Conservation (phyloP, 2,329 filamentous ascomycete genomes). For the Emericellopsis atlantica region DNA sequence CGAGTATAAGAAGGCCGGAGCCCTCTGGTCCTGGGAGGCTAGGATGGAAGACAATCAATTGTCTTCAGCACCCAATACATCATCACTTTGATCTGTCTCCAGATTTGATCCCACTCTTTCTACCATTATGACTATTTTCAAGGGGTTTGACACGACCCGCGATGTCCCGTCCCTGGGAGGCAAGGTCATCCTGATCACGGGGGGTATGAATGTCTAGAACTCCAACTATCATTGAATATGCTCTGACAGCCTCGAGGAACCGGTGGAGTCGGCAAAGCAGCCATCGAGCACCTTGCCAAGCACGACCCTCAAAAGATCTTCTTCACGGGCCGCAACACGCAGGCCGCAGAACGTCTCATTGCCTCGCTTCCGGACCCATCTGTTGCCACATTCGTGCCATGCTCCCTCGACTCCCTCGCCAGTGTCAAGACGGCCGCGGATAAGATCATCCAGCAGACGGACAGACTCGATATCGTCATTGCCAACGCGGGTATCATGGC, state of each 20-base stretch:
- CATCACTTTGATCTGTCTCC: too few species aligned
- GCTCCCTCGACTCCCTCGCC: conserved; percentile 30
- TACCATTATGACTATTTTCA: neutral
- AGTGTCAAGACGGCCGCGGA: conserved; percentile 27
- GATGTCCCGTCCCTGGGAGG: conserved; percentile 1
- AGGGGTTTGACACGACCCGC: neutral
- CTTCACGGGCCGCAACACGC: conserved; percentile 30
- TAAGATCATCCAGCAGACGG: conserved; percentile 17
- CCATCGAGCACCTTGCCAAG: neutral
- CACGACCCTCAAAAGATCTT: conserved; percentile 35
- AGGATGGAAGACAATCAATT: too few species aligned
- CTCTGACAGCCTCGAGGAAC: conserved; percentile 1
- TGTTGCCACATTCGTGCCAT: conserved; percentile 2
- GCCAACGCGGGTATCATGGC: conserved; percentile 33
- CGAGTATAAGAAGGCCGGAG: too few species aligned
- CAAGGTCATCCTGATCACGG: conserved; percentile 3
- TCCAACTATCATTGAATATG: neutral
- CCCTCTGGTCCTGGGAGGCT: too few species aligned
- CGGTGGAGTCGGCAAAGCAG: conserved; percentile 1
- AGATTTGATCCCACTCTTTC: too few species aligned
- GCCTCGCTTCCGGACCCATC: conserved; percentile 3
- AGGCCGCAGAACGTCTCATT: conserved; percentile 27
- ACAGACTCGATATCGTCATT: conserved; percentile 28
- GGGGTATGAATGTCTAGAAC: neutral
- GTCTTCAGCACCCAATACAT: too few species aligned